A percentile compares a stretch with the other conserved stretches of the same genome.
These are phyloP conservation scores for Adansonia digitata DNA, from an alignment of 345 rosid species.

Conservation along the genomic window DNA sequence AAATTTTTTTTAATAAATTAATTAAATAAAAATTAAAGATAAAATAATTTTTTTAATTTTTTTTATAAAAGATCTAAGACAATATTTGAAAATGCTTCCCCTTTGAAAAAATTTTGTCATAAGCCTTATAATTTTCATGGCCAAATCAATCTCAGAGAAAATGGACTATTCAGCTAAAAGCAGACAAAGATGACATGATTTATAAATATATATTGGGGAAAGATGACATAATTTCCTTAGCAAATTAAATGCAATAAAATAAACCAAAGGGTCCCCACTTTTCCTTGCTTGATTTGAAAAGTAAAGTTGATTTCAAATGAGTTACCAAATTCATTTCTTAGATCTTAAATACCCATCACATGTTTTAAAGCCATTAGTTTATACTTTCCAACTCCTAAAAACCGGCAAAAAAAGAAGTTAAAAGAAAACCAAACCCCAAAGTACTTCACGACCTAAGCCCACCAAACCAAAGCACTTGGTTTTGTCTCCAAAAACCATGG, in stretches of 20 bases:
- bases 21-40: no score
- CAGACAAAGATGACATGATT: neutral
- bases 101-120: neutral
- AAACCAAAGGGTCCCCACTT: neutral
- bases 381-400: neutral
- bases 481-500: constrained; percentile 4
- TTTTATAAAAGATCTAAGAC: no score
- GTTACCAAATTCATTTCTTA: no score
- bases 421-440: neutral
- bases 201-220: no score
- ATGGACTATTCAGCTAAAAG: neutral
- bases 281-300: neutral
- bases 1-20: no score
- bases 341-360: no score
- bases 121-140: neutral
- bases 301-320: neutral
- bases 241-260: neutral
- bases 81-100: no score
- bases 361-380: constrained; percentile 4
- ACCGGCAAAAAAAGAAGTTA: no score
- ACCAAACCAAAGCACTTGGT: constrained; percentile 1
- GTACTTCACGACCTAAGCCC: no score
- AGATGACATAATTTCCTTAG: neutral
- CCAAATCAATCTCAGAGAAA: neutral
- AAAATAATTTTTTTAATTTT: no score